Evolutionary conservation across 2,329 filamentous ascomycete genomes (phyloP), one percentile per base, ranked within the genome.

Genomic region (Cercospora zeina): DNA sequence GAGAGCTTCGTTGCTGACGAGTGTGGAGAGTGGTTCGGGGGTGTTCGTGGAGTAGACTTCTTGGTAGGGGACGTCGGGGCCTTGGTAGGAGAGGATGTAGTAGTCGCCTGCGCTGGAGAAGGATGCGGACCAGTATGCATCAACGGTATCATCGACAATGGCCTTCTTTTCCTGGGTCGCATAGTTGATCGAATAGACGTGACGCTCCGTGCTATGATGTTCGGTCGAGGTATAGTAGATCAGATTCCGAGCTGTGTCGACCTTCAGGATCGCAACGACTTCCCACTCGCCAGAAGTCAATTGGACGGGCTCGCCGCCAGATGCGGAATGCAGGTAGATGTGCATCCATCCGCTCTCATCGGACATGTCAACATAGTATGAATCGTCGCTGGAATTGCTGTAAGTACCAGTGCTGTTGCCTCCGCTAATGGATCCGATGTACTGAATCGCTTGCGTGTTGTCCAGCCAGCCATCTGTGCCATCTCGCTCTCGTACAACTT

Each of bases 41-140:
- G 81, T 80, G 70, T 87, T 83, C 63, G 81, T 72, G 0, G 82
- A 77, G 75, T 88, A 88, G 0, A 90, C 79, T 65, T 88, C 85
- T 69, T 89, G 86, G 74, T 88, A 89, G 0, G 87, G 87, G 0
- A 90, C 83, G 59, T 89, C 83, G 0, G 87, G 87, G 0, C 87
- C 87, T 16, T 77, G 75, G 71, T 90, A 90, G 56, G 77, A 82
- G 2, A 89, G 81, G 45, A 89, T 83, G 69, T 89, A 89, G 77
- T 86, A 90, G 2, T 82, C 82, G 0, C 83, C 84, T 1, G 75
- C 78, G 1, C 83, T 79, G 0, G 87, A 89, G 75, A 89, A 89
- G 0, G 85, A 87, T 0, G 87, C 87, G 4, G 79, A 80, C 82
- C 85, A 90, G 68, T 81, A 83, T 0, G 81, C 87, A 0, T 85